A percentile compares a stretch with the other conserved stretches of the same genome.
Conservation (phyloP, 768 basidiomycete species). For the Amanita exitialis region DNA sequence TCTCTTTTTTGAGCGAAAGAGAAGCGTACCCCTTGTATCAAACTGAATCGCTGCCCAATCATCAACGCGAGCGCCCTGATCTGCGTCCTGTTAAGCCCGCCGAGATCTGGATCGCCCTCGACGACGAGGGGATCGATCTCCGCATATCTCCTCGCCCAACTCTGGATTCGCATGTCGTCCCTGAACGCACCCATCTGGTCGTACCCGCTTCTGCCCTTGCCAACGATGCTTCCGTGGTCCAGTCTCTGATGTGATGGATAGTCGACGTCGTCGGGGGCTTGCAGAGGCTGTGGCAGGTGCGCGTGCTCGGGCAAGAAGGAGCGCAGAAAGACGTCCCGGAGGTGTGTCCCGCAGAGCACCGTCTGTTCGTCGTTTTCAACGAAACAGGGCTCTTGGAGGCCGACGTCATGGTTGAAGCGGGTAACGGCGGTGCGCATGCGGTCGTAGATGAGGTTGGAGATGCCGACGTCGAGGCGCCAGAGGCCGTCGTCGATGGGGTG, state of each 20-base stretch:
- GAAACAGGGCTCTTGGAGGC: slow-evolving; percentile 22
- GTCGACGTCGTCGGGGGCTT: slow-evolving; percentile 27
- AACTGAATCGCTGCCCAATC: slow-evolving; percentile 67
- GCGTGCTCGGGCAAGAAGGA: slow-evolving; percentile 32
- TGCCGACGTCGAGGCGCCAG: slow-evolving; percentile 68
- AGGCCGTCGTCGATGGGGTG: slow-evolving; percentile 32
- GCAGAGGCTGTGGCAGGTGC: slow-evolving; percentile 23
- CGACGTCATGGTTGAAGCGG: slow-evolving; percentile 45
- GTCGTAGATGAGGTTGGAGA: slow-evolving; percentile 52
- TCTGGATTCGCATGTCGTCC: slow-evolving; percentile 66
- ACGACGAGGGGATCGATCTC: slow-evolving; percentile 46
- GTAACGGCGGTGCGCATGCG: slow-evolving; percentile 63
- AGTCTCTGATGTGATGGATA: slow-evolving; percentile 26
- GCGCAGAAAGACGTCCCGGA: slow-evolving; percentile 62
- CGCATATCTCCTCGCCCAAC: slow-evolving; percentile 71
- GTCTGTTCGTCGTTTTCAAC: slow-evolving; percentile 29
- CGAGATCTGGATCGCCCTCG: slow-evolving; percentile 69
- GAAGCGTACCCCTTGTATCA: slow-evolving; percentile 74
- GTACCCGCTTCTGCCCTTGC: slow-evolving; percentile 6
- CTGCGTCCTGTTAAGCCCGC: slow-evolving; percentile 66
- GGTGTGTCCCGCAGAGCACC: slow-evolving; percentile 56
- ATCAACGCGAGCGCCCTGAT: slow-evolving; percentile 77
- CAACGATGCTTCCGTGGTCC: slow-evolving; percentile 19
- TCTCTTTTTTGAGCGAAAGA: not conserved
- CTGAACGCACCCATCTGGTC: slow-evolving; percentile 42